Evolutionary conservation across 129 eudicot genomes (phyloP).

Genomic region (Centaurea solstitialis): DNA sequence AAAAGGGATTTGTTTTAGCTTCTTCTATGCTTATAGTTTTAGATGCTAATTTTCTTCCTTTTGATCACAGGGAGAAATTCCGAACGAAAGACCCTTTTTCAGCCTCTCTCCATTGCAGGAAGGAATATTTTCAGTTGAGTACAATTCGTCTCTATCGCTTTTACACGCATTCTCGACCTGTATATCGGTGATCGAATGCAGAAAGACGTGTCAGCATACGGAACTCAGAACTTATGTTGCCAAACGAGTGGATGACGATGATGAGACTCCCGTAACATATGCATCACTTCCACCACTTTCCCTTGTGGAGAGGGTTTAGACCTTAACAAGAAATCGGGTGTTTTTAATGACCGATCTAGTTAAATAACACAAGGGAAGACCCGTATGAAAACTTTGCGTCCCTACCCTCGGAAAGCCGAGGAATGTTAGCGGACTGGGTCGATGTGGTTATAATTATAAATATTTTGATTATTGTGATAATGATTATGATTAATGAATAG

Average conservation of each 20-base stretch:
- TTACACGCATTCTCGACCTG: constrained; percentile 74
- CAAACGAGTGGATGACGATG: constrained; percentile 29
- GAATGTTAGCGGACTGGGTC: background rate
- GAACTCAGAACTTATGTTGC: constrained; percentile 24
- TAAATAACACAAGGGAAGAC: constrained; percentile 1
- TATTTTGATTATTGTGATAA: background rate
- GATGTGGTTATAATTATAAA: background rate
- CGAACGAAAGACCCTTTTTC: constrained; percentile 47
- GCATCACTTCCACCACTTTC: constrained; percentile 35
- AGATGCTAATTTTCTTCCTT: background rate
- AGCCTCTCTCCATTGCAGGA: constrained; percentile 57
- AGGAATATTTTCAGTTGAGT: constrained; percentile 68
- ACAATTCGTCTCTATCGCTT: constrained; percentile 52
- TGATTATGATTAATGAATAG: background rate
- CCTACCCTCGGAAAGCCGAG: background rate
- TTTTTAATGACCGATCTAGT: background rate
- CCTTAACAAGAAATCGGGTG: background rate
- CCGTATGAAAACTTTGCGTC: background rate
- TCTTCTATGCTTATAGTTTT: background rate
- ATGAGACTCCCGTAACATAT: constrained; percentile 36
- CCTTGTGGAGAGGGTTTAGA: constrained; percentile 31
- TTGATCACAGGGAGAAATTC: constrained; percentile 46
- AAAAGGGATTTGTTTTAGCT: background rate
- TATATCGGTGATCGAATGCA: constrained; percentile 55
- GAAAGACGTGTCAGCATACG: constrained; percentile 39